Evolutionary conservation across 2,329 filamentous ascomycete species (phyloP).

Genomic region (Cylindrodendrum hubeiense): DNA sequence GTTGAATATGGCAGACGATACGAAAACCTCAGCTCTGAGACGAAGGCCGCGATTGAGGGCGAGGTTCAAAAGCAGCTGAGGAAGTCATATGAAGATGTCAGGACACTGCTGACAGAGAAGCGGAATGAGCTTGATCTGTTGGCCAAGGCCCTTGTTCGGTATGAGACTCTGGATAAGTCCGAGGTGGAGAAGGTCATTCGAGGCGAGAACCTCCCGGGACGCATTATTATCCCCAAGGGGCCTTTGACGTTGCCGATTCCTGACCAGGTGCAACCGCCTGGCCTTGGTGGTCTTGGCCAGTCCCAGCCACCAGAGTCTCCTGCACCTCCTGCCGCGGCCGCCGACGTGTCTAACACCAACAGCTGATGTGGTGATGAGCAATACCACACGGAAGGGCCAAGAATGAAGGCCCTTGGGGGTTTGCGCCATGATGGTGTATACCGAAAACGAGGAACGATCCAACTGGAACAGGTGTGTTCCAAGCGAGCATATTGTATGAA

Average conservation of each 20-base stretch:
- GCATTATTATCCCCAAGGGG: constrained; percentile 68
- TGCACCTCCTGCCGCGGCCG: constrained; percentile 50
- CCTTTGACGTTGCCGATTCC: constrained; percentile 55
- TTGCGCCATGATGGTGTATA: constrained; percentile 24
- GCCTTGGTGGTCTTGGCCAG: constrained; percentile 50
- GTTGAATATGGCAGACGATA: constrained; percentile 89
- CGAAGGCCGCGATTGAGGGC: constrained; percentile 85
- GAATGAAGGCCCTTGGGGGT: constrained; percentile 15
- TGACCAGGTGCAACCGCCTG: constrained; percentile 49
- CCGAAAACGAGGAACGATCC: constrained; percentile 29
- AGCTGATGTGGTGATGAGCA: constrained; percentile 32
- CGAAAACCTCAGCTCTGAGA: constrained; percentile 84
- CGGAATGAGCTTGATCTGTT: constrained; percentile 89
- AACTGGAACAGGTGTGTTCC: constrained; percentile 32
- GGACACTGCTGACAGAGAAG: constrained; percentile 77
- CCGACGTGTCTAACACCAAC: constrained; percentile 41
- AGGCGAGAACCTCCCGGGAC: constrained; percentile 83
- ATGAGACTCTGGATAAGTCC: constrained; percentile 89
- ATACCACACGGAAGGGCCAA: constrained; percentile 12
- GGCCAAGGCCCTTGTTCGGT: constrained; percentile 90
- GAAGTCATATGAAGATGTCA: constrained; percentile 82
- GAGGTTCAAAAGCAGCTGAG: constrained; percentile 90
- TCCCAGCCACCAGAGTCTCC: constrained; percentile 50
- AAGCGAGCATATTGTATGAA: constrained; percentile 33
- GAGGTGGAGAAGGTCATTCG: constrained; percentile 93